Evolutionary conservation across 2,329 filamentous ascomycete genomes (phyloP), one percentile per base, ranked within the genome.

Genomic region (Stylonectria norvegica): DNA sequence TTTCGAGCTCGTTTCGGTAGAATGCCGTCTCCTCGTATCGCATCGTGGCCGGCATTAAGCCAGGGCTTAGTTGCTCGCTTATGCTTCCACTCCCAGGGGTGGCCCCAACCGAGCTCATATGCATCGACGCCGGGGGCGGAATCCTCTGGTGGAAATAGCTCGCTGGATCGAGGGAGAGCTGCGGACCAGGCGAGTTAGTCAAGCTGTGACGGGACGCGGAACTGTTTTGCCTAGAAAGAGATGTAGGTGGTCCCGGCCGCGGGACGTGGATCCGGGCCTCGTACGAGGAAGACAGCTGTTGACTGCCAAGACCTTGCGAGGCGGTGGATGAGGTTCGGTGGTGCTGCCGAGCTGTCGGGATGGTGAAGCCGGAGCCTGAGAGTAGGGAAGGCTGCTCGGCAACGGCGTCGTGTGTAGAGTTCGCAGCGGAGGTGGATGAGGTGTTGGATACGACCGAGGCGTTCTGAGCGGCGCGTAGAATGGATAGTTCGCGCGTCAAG

Each of bases 401-500:
- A 34, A 69, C 63, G 8, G 67, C 58, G 35, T 76, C 76, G 51
- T 71, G 66, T 25, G 66, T 68, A 14, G 75, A 72, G 42, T 73
- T 72, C 39, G 72, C 72, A 19, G 77, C 69, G 1, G 77, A 80
- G 3, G 74, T 72, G 1, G 79, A 83, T 3, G 80, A 84, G n/a
- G 78, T 63, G 56, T 83, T 84, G 31, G 80, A 83, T 4, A 73
- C 78, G 20, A 81, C 79, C 0, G 80, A 84, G 5, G 79, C 79
- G 56, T 84, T 84, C 43, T 84, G 79, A 17, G 78, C 76, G 20
- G 78, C 75, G 39, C 90, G 86, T n/a, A 97, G 80, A 37, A 89
- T 73, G 12, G 85, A 83, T 23, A 97, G 80, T 62, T 97, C 91
- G 42, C 91, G 85, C 1, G 88, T 95, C 20, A 97, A 75, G 22